Conservation (phyloP, 257 asterid genomes). For the Galeopsis tetrahit region DNA sequence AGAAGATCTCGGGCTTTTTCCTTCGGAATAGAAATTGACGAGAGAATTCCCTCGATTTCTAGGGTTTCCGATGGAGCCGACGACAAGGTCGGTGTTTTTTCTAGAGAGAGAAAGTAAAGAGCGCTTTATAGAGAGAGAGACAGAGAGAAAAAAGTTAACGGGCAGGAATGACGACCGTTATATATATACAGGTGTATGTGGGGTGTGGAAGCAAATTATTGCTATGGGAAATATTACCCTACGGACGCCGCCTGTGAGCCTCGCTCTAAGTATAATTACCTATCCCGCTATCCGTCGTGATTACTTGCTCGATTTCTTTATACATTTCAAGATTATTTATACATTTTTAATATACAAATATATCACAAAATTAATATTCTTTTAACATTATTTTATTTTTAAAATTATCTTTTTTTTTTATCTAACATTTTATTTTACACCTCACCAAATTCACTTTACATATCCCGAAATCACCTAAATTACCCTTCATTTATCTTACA, state of each 20-base stretch:
- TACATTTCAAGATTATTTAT: no score
- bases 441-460: no score
- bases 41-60: constrained; percentile 44
- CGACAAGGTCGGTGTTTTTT: constrained; percentile 38
- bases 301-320: no score
- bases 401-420: no score
- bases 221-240: constrained; percentile 20
- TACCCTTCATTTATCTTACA: no score
- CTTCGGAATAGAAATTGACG: constrained; percentile 31
- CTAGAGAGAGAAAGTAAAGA: constrained; percentile 32
- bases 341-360: no score
- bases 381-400: no score
- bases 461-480: no score
- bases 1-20: constrained; percentile 36
- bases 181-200: constrained; percentile 13
- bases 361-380: no score
- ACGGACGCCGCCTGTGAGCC: constrained; percentile 12
- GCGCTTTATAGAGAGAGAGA: neutral
- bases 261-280: neutral
- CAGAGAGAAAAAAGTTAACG: neutral
- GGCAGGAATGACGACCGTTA: neutral
- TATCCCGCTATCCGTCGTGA: no score
- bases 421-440: no score
- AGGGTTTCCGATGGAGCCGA: constrained; percentile 40
- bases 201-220: constrained; percentile 24